Conservation (phyloP, 495 filamentous ascomycete species). For the Xylaria longipes region DNA sequence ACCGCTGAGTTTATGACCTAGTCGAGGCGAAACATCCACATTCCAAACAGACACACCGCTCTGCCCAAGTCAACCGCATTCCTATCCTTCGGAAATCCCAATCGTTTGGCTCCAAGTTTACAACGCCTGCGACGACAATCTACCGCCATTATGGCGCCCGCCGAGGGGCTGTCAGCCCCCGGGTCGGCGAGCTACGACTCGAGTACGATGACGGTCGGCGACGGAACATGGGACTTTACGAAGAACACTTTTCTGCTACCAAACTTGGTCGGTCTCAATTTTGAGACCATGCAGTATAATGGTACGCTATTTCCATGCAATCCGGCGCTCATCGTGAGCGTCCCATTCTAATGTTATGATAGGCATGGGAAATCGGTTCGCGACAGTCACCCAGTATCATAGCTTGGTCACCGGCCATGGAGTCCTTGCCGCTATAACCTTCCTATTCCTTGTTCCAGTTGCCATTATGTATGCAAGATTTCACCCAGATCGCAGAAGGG, state of each 20-base stretch:
- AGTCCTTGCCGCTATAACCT: constrained; percentile 84
- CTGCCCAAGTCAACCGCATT: neutral
- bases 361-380: constrained; percentile 94
- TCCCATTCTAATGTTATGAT: constrained; percentile 31
- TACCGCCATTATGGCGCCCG: constrained; percentile 57
- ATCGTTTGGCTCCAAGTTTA: neutral
- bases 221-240: constrained; percentile 87
- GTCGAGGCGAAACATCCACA: constrained; percentile 6
- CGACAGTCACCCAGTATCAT: constrained; percentile 76
- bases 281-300: constrained; percentile 95
- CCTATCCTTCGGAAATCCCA: constrained; percentile 16
- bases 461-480: constrained; percentile 83
- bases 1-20: neutral
- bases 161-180: constrained; percentile 68
- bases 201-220: constrained; percentile 82
- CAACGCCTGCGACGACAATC: constrained; percentile 26
- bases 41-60: neutral
- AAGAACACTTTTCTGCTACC: constrained; percentile 88
- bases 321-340: neutral
- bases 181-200: constrained; percentile 85
- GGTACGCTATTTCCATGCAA: constrained; percentile 59
- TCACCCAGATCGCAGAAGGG: constrained; percentile 65
- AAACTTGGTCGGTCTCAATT: constrained; percentile 85
- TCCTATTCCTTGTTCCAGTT: constrained; percentile 80
- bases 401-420: constrained; percentile 82